Evolutionary conservation across 179 eudicot genomes (phyloP), one percentile per base, ranked within the genome.

Genomic region (Beta corolliflora): DNA sequence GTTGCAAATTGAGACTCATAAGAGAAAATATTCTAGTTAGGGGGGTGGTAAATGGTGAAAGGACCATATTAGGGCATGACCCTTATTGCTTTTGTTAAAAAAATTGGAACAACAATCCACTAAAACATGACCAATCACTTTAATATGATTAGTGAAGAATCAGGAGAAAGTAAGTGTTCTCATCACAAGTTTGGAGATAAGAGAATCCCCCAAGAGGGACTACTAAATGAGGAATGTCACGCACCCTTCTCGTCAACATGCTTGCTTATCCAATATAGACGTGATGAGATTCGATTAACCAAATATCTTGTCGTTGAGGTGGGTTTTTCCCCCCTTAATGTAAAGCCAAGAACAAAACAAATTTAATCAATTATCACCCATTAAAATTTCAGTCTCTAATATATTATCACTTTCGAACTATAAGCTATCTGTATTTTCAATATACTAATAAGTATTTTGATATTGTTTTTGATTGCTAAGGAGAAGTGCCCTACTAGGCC

Each of bases 101-200:
- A 46, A 46, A 5, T 5, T 46, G 50, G 9, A 46, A 46, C 50
- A 1, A 46, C 50, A 46, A 46, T 46, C 50, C 6, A 46, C 59
- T 53, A 60, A 76, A 60, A 59, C 68, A 76, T 76, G 55, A 60
- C 9, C 29, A 75, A 44, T 59, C 78, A 59, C 78, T 10, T 29
- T 44, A 41, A 56, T 16, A 53, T 66, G 71, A 58, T 77, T 29
- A 64, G 25, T 53, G 9, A 45, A 48, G 46, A 77, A 77, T 71
- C 16, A 77, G n/a, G 18, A 9, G 79, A 65, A 77, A 48, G 80
- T 21, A 65, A 76, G 41, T 53, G 23, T 64, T 48, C 45, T 77
- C 53, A 45, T 75, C 66, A 75, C 67, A 21, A 75, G 6, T 41
- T 58, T 36, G 53, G 67, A 16, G 78, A 58, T 59, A 75, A 29